Evolutionary conservation across 208 protist species (phyloP).

Genomic region (Trypanosoma melophagium): DNA sequence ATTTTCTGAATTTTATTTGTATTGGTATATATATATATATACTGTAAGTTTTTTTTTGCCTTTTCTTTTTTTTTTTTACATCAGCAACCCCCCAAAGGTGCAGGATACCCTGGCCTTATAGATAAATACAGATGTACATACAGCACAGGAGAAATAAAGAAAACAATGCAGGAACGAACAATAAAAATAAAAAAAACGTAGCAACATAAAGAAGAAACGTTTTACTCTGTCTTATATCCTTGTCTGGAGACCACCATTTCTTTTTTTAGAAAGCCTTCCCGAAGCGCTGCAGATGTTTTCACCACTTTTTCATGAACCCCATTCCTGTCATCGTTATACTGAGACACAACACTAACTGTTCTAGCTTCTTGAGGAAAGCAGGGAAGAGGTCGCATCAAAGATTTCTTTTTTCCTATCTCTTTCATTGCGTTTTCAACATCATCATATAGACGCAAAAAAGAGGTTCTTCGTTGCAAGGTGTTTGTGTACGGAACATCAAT

Average conservation of each 20-base stretch:
- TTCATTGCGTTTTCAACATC: slow-evolving; percentile 9
- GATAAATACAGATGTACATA: slow-evolving; percentile 2
- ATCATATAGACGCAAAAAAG: neutral
- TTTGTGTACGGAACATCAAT: slow-evolving; percentile 54
- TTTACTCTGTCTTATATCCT: slow-evolving; percentile 21
- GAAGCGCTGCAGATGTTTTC: slow-evolving; percentile 19
- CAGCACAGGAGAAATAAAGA: neutral
- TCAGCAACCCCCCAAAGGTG: neutral
- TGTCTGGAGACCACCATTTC: slow-evolving; percentile 34
- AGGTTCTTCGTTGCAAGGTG: slow-evolving; percentile 21
- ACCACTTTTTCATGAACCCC: slow-evolving; percentile 21
- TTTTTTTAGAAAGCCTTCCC: slow-evolving; percentile 30
- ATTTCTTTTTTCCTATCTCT: slow-evolving; percentile 9
- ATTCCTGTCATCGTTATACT: slow-evolving; percentile 29
- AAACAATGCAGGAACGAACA: slow-evolving; percentile 4
- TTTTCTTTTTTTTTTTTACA: slow-evolving; percentile 1
- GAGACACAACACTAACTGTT: slow-evolving; percentile 19
- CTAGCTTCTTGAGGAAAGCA: slow-evolving; percentile 22
- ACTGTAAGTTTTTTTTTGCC: neutral
- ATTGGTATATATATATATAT: too few relatives aligned
- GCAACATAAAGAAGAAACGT: neutral
- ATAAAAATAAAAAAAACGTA: slow-evolving; percentile 23
- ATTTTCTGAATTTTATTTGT: too few relatives aligned
- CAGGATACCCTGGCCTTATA: neutral
- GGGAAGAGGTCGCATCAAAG: slow-evolving; percentile 11